Evolutionary conservation across 2,329 filamentous ascomycete species (phyloP).

Genomic region (Alternaria solani): DNA sequence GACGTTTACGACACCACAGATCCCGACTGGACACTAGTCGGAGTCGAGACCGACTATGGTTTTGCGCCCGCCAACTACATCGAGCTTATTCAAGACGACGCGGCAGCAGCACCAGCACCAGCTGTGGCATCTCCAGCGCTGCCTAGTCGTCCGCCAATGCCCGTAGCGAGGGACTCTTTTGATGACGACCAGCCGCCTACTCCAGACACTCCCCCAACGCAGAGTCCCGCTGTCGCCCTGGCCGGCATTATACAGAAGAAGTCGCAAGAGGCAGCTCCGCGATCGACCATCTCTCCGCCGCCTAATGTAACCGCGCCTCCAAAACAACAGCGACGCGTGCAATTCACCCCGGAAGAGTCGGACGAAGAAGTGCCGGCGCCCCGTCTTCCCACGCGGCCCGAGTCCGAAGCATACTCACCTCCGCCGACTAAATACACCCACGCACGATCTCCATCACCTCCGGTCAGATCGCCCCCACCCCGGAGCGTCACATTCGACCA

Average conservation of each 20-base stretch:
- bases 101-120: constrained; percentile 36
- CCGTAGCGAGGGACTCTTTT: constrained; percentile 54
- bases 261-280: constrained; percentile 50
- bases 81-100: constrained; percentile 67
- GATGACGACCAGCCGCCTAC: constrained; percentile 54
- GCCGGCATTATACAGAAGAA: constrained; percentile 62
- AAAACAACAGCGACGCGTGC: constrained; percentile 59
- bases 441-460: constrained; percentile 51
- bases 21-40: constrained; percentile 95
- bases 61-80: constrained; percentile 98
- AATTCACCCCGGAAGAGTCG: constrained; percentile 71
- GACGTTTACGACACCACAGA: constrained; percentile 90
- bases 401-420: constrained; percentile 63
- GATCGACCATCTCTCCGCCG: constrained; percentile 56
- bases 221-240: constrained; percentile 66
- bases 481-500: constrained; percentile 50
- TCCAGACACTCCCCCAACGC: constrained; percentile 56
- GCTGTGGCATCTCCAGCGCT: constrained; percentile 56
- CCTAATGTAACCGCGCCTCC: constrained; percentile 59
- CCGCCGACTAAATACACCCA: constrained; percentile 54
- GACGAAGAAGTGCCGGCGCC: constrained; percentile 70
- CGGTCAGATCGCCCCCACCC: constrained; percentile 49
- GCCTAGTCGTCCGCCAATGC: constrained; percentile 50
- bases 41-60: constrained; percentile 83
- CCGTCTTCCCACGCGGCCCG: constrained; percentile 67